Evolutionary conservation across 129 eudicot species (phyloP).

Genomic region (Helichrysum umbraculigerum): DNA sequence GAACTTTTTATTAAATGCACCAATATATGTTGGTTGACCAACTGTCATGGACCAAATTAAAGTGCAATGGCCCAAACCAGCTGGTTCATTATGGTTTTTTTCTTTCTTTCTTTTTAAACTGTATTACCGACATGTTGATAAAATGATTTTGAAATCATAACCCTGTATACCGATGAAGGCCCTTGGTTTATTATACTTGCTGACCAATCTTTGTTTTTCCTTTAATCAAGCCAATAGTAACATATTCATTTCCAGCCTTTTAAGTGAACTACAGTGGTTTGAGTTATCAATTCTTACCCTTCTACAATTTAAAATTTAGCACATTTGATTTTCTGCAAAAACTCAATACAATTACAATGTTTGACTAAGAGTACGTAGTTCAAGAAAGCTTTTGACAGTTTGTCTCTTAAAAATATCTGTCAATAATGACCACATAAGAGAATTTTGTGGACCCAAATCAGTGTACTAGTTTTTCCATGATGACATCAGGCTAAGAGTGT

Average conservation of each 20-base stretch:
- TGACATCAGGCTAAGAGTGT: not conserved
- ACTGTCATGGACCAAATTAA: conserved; percentile 31
- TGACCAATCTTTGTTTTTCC: not conserved
- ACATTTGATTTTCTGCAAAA: no score
- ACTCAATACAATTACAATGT: not conserved
- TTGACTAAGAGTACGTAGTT: not conserved
- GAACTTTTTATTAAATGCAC: conserved; percentile 30
- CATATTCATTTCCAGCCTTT: not conserved
- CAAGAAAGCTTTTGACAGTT: not conserved
- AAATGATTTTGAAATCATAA: not conserved
- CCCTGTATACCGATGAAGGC: not conserved
- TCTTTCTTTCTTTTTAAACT: not conserved
- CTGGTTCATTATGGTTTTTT: not conserved
- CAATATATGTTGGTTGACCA: conserved; percentile 32
- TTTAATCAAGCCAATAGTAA: not conserved
- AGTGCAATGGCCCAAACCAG: conserved; percentile 35
- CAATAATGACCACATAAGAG: conserved; percentile 6
- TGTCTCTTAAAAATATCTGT: conserved; percentile 5
- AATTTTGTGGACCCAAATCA: conserved; percentile 24
- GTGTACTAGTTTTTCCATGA: not conserved
- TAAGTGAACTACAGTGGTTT: not conserved
- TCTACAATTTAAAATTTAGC: no score
- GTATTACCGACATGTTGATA: not conserved
- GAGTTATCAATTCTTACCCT: not conserved
- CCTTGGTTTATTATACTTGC: no score